Base-by-base conservation (phyloP, 1,284 basidiomycete species). In the Ustilago xerochloae region DNA sequence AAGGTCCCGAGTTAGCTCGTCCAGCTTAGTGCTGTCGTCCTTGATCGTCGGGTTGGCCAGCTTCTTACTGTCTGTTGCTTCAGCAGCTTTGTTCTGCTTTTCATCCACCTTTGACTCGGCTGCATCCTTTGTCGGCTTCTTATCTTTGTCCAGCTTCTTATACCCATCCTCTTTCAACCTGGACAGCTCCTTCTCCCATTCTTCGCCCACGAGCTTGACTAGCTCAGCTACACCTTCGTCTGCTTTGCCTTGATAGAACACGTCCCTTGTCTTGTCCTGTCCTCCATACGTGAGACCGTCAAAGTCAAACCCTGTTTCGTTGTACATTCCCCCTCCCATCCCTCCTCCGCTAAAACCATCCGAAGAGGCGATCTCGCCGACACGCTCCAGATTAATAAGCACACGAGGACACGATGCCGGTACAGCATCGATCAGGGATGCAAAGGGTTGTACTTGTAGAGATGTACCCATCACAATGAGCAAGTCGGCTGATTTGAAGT, bases 391-490 rank as follows among this genome's bases (percentile, higher is more conserved):
- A 77, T 89, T 89, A 79, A 89, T 86, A 10, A 89, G 83, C 12
- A 88, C 30, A 0, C 88, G 82, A 0, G 88, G 88, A 28, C 85
- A 86, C 10, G 59, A 28, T 3, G 65, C 29, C 0, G 83, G 75
- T 5, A 88, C 88, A 10, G 82, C 78, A 61, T 87, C 80, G 18
- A 88, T 84, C 1, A 89, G 82, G 1, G 85, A 85, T 2, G 88
- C 88, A 74, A 89, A 89, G 2, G 88, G 88, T 24, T 88, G 86
- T 2, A 88, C 88, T 55, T 90, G 90, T 26, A 96, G 88, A 2
- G 93, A 96, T 0, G 96, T 98, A 26, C 96, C 96, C 75, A 98
- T 90, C 29, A 97, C 90, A 74, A 98, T 90, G 18, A 98, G 88
- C 10, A 98, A 87, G 84, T 98, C 93, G 2, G 92, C 92, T 20